These are phyloP conservation scores for Boletus pseudopeckii DNA, from an alignment of 768 basidiomycete genomes.

Conservation along the genomic window DNA sequence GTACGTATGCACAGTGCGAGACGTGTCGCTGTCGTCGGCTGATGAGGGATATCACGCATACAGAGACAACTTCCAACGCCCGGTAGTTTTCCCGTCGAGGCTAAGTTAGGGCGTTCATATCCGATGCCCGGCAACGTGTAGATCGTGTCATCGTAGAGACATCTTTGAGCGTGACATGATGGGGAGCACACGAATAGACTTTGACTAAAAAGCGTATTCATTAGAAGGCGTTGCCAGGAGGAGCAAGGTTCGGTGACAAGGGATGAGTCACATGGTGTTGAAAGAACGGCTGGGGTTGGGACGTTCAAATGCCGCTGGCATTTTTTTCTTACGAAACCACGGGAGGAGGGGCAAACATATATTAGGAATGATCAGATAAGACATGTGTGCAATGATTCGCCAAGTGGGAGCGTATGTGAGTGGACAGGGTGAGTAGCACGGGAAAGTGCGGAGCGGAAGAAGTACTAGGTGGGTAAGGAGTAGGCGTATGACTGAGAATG, in stretches of 20 bases:
- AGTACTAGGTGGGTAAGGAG: slow-evolving; percentile 14
- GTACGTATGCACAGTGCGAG: slow-evolving; percentile 49
- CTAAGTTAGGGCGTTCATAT: slow-evolving; percentile 32
- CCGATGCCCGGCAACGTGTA: slow-evolving; percentile 26
- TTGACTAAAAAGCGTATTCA: slow-evolving; percentile 20
- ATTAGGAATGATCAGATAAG: slow-evolving; percentile 28
- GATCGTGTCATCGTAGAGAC: slow-evolving; percentile 23
- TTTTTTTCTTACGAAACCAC: slow-evolving; percentile 16
- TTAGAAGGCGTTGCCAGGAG: slow-evolving; percentile 31
- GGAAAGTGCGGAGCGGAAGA: slow-evolving; percentile 14
- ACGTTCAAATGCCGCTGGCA: slow-evolving; percentile 28
- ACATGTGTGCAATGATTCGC: slow-evolving; percentile 18
- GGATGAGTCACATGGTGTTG: slow-evolving; percentile 20
- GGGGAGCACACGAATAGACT: slow-evolving; percentile 22
- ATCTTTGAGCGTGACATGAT: slow-evolving; percentile 13
- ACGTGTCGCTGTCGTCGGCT: slow-evolving; percentile 8
- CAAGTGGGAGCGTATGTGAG: slow-evolving; percentile 9
- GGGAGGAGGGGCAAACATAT: slow-evolving; percentile 24
- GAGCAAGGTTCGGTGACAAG: slow-evolving; percentile 11
- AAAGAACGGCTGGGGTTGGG: slow-evolving; percentile 8
- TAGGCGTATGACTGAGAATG: slow-evolving; percentile 6
- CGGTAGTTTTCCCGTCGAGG: slow-evolving; percentile 60
- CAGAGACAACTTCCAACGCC: slow-evolving; percentile 67
- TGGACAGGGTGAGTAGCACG: slow-evolving; percentile 6
- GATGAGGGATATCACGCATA: slow-evolving; percentile 1